Conservation (phyloP, 1,284 basidiomycete genomes). For the Ceratobasidium sp. region DNA sequence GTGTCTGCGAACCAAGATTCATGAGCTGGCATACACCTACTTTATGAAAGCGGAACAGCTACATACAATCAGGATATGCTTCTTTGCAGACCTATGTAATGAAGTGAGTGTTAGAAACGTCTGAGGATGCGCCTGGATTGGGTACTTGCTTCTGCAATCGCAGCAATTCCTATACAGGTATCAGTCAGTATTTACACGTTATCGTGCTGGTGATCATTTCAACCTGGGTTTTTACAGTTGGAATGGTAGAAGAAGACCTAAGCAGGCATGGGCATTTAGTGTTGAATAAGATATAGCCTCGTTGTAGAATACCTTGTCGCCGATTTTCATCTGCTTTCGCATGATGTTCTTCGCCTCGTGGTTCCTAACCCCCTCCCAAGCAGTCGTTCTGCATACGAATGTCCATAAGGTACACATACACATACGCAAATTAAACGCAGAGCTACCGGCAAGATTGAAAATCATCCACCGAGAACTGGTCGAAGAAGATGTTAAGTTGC, state of each 20-base stretch:
- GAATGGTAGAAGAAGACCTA: constrained; percentile 71
- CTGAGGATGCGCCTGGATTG: neutral
- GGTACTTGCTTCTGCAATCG: constrained; percentile 71
- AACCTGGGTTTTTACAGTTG: constrained; percentile 88
- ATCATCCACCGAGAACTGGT: constrained; percentile 88
- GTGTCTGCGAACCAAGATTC: constrained; percentile 64
- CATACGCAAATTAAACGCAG: neutral
- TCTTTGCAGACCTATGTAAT: constrained; percentile 71
- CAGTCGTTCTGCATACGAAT: constrained; percentile 59
- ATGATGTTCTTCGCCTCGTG: constrained; percentile 92
- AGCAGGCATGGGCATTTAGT: neutral
- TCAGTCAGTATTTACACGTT: constrained; percentile 5
- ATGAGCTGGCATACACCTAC: neutral
- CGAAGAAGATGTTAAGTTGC: neutral
- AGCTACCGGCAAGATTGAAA: constrained; percentile 68
- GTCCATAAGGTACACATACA: neutral
- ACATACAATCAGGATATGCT: constrained; percentile 88
- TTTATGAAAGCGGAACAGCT: too few species aligned
- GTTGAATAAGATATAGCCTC: neutral
- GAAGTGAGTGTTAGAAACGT: constrained; percentile 31
- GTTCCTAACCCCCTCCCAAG: constrained; percentile 93
- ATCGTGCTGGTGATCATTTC: constrained; percentile 43
- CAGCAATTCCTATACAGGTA: constrained; percentile 71
- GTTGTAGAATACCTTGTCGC: constrained; percentile 67
- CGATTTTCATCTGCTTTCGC: constrained; percentile 77